Evolutionary conservation across 768 basidiomycete genomes (phyloP), one percentile per base, ranked within the genome.

Genomic region (Boletus patriciae): DNA sequence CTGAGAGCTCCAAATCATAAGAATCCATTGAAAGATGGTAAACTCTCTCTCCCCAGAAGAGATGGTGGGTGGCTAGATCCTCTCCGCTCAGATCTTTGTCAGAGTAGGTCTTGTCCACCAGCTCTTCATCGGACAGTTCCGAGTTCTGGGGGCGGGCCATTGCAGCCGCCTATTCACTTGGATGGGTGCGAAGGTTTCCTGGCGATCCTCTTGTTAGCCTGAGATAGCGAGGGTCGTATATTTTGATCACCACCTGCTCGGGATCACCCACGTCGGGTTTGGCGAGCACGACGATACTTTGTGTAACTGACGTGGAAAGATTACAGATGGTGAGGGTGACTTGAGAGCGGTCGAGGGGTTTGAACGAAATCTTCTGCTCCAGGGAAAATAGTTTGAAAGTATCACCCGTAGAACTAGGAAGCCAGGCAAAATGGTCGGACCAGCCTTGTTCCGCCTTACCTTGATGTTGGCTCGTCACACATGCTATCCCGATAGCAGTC

Each of bases 241-340:
- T n/a, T n/a, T n/a, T n/a, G n/a, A n/a, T n/a, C n/a, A n/a, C n/a
- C n/a, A n/a, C n/a, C n/a, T n/a, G n/a, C n/a, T n/a, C n/a, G n/a
- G n/a, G n/a, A n/a, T n/a, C n/a, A n/a, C n/a, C n/a, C n/a, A n/a
- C n/a, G n/a, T n/a, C n/a, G n/a, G n/a, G n/a, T n/a, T n/a, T 50
- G 43, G 48, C 58, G n/a, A 59, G 47, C 10, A 59, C 25, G 19
- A 49, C 53, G 11, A 44, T 13, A 25, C 54, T 33, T n/a, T 55
- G 45, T 11, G 43, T 58, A 1, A 55, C 44, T n/a, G 58, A 37
- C 19, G 13, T 50, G 19, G 33, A 59, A n/a, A 58, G 41, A 15
- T 48, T 54, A 21, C 33, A 37, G 9, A 57, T 9, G 15, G 38
- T 46, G 9, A 57, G 6, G 15, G 38, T 46, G 40, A 33, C 36